Evolutionary conservation across 2,329 filamentous ascomycete species (phyloP).

Genomic region (Colletotrichum acutatum): DNA sequence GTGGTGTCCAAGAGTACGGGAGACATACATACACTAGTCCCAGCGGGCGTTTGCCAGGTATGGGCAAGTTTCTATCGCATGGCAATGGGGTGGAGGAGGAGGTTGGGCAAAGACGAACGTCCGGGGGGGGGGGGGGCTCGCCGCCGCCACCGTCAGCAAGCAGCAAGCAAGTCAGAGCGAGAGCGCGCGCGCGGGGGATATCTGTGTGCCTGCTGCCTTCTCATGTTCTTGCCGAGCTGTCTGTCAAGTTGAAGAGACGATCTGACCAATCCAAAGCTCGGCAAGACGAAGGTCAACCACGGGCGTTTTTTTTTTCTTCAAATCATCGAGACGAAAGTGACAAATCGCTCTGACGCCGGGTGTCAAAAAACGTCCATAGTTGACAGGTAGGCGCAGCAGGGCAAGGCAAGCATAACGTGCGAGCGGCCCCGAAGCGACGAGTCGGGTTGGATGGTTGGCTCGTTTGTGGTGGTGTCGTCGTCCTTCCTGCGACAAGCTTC

Average conservation of each 20-base stretch:
- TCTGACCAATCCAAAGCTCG: constrained; percentile 23
- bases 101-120: constrained; percentile 26
- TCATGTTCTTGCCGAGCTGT: constrained; percentile 13
- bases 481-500: constrained; percentile 30
- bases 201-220: constrained; percentile 8
- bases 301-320: neutral
- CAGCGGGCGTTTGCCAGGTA: constrained; percentile 9
- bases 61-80: neutral
- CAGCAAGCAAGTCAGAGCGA: neutral
- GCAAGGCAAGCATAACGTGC: neutral
- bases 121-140: neutral
- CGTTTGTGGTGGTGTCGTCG: neutral
- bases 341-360: constrained; percentile 16
- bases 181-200: neutral
- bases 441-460: neutral
- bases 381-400: constrained; percentile 17
- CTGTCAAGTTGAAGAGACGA: neutral
- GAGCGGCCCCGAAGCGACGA: neutral
- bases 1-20: neutral
- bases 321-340: constrained; percentile 11
- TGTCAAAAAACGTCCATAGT: constrained; percentile 31
- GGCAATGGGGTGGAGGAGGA: neutral
- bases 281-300: constrained; percentile 10
- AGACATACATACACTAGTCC: neutral
- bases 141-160: neutral